Evolutionary conservation across 208 protist genomes (phyloP).

Genomic region (Leishmania lainsoni): DNA sequence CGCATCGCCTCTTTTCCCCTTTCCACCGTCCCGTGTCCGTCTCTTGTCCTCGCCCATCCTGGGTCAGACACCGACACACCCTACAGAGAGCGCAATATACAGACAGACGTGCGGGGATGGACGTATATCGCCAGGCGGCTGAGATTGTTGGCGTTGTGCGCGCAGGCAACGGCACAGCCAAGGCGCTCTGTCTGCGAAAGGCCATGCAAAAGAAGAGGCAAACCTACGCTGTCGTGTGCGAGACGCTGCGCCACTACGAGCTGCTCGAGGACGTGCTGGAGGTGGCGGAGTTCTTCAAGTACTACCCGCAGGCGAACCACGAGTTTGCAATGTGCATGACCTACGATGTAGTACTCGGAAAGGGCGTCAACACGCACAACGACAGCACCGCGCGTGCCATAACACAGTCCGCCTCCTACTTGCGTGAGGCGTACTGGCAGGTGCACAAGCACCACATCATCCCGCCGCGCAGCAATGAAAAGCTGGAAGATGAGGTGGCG

Average conservation of each 20-base stretch:
- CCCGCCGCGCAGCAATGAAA: constrained; percentile 40
- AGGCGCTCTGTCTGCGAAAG: constrained; percentile 91
- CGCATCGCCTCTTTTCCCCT: neutral
- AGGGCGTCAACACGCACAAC: constrained; percentile 84
- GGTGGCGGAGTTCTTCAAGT: constrained; percentile 83
- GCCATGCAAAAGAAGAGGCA: constrained; percentile 94
- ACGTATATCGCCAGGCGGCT: constrained; percentile 89
- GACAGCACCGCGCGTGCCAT: constrained; percentile 83
- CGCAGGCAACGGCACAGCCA: constrained; percentile 79
- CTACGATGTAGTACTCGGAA: constrained; percentile 88
- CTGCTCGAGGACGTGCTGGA: constrained; percentile 86
- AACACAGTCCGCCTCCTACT: constrained; percentile 60
- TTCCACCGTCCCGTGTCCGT: neutral
- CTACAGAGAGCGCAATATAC: neutral
- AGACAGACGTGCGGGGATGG: constrained; percentile 47
- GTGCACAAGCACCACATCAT: constrained; percentile 84
- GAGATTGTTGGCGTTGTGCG: constrained; percentile 77
- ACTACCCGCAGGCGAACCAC: constrained; percentile 71
- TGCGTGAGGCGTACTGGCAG: constrained; percentile 82
- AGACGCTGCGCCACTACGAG: constrained; percentile 89
- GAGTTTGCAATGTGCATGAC: constrained; percentile 84
- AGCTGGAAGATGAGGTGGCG: constrained; percentile 38
- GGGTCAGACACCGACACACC: neutral
- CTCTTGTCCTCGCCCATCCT: neutral
- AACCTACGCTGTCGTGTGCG: constrained; percentile 92